phyloP scores from a whole-genome alignment of 129 eudicot genomes.

The Pittosporum tobira region DNA sequence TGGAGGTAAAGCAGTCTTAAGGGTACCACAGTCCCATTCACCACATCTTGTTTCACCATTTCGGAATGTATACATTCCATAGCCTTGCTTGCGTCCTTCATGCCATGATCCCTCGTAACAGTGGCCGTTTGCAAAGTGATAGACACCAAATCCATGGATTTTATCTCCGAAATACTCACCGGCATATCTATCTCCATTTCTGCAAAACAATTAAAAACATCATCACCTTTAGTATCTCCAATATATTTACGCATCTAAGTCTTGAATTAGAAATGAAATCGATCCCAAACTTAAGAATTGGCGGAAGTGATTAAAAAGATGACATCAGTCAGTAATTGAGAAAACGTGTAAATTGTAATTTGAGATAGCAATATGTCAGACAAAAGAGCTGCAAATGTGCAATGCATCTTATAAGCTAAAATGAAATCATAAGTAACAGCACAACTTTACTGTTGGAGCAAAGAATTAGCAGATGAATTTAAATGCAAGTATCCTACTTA shows the following conservation, averaged over 20 bases:
- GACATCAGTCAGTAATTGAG: neutral
- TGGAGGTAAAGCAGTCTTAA: slow-evolving; percentile 38
- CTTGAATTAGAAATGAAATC: neutral
- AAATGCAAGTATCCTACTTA: neutral
- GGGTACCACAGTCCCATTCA: slow-evolving; percentile 69
- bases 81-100: slow-evolving; percentile 88
- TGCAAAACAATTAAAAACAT: slow-evolving; percentile 17
- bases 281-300: neutral
- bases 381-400: neutral
- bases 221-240: neutral
- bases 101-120: slow-evolving; percentile 89
- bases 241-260: slow-evolving; percentile 2
- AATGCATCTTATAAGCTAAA: no score
- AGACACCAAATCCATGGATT: slow-evolving; percentile 83
- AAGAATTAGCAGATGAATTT: no score
- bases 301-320: neutral
- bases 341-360: neutral
- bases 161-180: slow-evolving; percentile 89
- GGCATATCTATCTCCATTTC: slow-evolving; percentile 79
- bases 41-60: slow-evolving; percentile 68
- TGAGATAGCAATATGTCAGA: no score
- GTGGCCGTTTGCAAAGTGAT: slow-evolving; percentile 81
- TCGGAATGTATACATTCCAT: slow-evolving; percentile 78
- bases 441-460: neutral
- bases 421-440: neutral